Evolutionary conservation across 2,329 filamentous ascomycete genomes (phyloP).

Genomic region (Lasiodiplodia gonubiensis): DNA sequence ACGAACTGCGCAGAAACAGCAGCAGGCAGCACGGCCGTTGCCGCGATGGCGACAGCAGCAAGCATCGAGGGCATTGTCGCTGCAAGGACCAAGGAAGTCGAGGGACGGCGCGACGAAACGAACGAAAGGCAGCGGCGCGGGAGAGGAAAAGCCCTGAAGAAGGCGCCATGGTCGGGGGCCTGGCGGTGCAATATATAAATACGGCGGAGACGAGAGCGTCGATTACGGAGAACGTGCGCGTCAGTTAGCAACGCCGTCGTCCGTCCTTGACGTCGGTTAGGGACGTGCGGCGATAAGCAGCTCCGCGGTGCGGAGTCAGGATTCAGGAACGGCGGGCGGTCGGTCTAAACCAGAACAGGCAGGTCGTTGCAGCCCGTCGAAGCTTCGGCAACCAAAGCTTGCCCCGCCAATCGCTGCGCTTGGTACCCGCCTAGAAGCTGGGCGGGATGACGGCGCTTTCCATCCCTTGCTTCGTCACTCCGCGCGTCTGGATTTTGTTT

Average conservation of each 20-base stretch:
- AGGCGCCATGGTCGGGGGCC: neutral
- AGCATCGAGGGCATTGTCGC: slow-evolving; percentile 7
- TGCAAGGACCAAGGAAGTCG: neutral
- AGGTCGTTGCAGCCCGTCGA: neutral
- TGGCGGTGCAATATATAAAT: neutral
- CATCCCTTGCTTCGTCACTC: neutral
- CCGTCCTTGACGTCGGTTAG: too few species aligned
- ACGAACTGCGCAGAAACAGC: slow-evolving; percentile 50
- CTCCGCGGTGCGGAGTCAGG: neutral
- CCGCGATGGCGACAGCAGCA: neutral
- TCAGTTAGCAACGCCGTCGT: neutral
- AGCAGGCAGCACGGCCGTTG: slow-evolving; percentile 26
- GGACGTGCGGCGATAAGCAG: neutral
- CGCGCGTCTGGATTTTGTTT: neutral
- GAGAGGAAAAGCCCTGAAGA: neutral
- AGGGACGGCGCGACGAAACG: too few species aligned
- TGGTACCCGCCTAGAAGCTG: too few species aligned
- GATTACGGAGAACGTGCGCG: neutral
- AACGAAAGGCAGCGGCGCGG: neutral
- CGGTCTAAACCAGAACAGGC: neutral
- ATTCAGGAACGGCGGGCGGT: neutral
- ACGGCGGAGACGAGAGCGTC: neutral
- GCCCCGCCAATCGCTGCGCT: neutral
- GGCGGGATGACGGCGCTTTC: too few species aligned
- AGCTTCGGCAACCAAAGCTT: neutral